These are phyloP conservation scores for Talaromyces sp. DNA, from an alignment of 2,329 filamentous ascomycete species.

Conservation along the genomic window DNA sequence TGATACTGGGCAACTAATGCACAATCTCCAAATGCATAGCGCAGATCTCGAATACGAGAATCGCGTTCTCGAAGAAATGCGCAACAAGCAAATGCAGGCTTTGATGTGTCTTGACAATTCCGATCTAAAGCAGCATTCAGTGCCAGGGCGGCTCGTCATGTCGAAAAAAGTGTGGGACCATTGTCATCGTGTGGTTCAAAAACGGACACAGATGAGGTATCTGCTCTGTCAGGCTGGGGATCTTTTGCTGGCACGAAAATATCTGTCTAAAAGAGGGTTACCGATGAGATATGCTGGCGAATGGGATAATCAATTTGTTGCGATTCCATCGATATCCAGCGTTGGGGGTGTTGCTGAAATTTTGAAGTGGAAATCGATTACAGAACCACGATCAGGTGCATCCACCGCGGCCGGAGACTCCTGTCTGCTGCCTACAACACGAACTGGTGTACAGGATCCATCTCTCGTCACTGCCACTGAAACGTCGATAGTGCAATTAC, in stretches of 20 bases:
- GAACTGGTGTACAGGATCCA: neutral
- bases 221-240: conserved; percentile 30
- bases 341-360: neutral
- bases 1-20: conserved; percentile 23
- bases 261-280: conserved; percentile 29
- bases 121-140: conserved; percentile 21
- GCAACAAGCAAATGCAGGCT: conserved; percentile 30
- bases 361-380: conserved; percentile 8
- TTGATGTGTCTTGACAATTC: conserved; percentile 35
- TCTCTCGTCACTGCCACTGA: neutral
- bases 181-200: conserved; percentile 18
- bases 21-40: conserved; percentile 22
- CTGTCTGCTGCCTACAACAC: neutral
- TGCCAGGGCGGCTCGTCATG: conserved; percentile 27
- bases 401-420: too few species aligned
- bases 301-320: conserved; percentile 31
- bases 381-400: neutral
- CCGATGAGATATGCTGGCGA: conserved; percentile 30
- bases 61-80: conserved; percentile 30
- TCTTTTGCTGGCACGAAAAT: conserved; percentile 30
- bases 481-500: neutral
- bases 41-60: conserved; percentile 31
- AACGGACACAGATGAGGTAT: conserved; percentile 22
- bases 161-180: conserved; percentile 27
- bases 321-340: conserved; percentile 1